phyloP scores from a whole-genome alignment of 2,329 filamentous ascomycete genomes.

The Penicillium sp. region DNA sequence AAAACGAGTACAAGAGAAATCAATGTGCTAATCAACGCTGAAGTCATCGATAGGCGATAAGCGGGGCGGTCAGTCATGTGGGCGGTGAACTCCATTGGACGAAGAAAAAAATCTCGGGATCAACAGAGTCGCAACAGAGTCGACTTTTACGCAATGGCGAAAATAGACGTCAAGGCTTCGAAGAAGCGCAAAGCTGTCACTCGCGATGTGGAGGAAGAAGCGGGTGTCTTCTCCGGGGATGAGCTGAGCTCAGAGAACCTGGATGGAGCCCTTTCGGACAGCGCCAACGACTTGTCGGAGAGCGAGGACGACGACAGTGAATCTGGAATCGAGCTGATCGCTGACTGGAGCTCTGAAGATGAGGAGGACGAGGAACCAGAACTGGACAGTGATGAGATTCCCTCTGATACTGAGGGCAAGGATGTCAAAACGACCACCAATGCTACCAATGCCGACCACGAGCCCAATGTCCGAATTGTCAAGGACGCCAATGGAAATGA shows the following conservation, averaged over 20 bases:
- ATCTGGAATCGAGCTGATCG: conserved; percentile 52
- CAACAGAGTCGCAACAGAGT: conserved; percentile 9
- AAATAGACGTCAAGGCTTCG: conserved; percentile 39
- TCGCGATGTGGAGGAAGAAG: conserved; percentile 47
- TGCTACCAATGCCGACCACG: conserved; percentile 18
- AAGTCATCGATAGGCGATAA: conserved; percentile 22
- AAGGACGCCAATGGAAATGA: conserved; percentile 85
- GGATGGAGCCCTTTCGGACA: conserved; percentile 42
- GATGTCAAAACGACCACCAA: conserved; percentile 34
- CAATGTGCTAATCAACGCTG: conserved; percentile 4
- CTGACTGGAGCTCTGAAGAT: conserved; percentile 49
- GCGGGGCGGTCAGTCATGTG: conserved; percentile 35
- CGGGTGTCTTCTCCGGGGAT: conserved; percentile 54
- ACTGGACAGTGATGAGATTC: conserved; percentile 49
- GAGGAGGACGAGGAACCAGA: conserved; percentile 48
- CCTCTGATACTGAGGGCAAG: conserved; percentile 44
- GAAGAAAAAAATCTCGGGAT: conserved; percentile 23
- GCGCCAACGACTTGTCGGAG: conserved; percentile 36
- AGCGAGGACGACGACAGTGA: conserved; percentile 38
- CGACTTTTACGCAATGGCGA: conserved; percentile 13
- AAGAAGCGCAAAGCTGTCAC: conserved; percentile 63
- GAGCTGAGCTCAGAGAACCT: conserved; percentile 50
- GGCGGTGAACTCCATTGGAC: conserved; percentile 29
- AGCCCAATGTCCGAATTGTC: conserved; percentile 56
- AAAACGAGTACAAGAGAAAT: conserved; percentile 1